Base-by-base conservation (phyloP, 331 rosid genomes). In the Quercus phellos region DNA sequence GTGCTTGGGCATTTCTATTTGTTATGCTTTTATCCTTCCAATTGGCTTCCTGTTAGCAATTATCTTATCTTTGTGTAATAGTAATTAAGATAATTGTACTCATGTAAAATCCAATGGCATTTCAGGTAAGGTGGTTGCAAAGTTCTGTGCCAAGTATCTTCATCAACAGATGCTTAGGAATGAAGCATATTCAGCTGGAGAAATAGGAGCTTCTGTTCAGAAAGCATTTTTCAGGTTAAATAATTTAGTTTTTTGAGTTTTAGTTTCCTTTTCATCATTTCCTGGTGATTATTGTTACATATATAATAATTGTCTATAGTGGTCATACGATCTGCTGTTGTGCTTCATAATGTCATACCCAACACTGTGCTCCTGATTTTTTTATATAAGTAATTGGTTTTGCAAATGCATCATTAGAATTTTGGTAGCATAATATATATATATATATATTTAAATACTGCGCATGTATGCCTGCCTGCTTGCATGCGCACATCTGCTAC, bases 91-190 rank as follows among this genome's bases (percentile, higher is more conserved):
- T 68, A 70, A 53, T 61, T 4, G 38, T 77, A 55, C 80, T 88
- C 68, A 84, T 77, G 68, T 32, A 53, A 75, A 68, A 68, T 71
- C 66, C 78, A 73, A 74, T 75, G 74, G 84, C 70, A 73, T 73
- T 88, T 70, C 89, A 94, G 99, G 97, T 75, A 94, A 89, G 90
- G 99, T 92, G 78, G 99, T 94, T 71, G 98, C 99, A 5, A 94
- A 92, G 85, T 94, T 94, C 81, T 94, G 99, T 84, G 95, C 97
- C 0, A 94, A 92, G 90, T 92, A 75, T 84, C 97, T 94, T 78
- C 99, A 94, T 82, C 96, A 77, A 63, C 97, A 92, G 81, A 85
- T 94, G 89, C 92, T 92, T 78, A 92, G 86, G 84, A 88, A 70
- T 85, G 91, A 89, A 70, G 88, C 90, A 72, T 89, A 90, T 82